A percentile compares a stretch with the other conserved stretches of the same genome.
These are phyloP conservation scores for Tarenaya hassleriana DNA, from an alignment of 345 rosid genomes.

Conservation along the genomic window DNA sequence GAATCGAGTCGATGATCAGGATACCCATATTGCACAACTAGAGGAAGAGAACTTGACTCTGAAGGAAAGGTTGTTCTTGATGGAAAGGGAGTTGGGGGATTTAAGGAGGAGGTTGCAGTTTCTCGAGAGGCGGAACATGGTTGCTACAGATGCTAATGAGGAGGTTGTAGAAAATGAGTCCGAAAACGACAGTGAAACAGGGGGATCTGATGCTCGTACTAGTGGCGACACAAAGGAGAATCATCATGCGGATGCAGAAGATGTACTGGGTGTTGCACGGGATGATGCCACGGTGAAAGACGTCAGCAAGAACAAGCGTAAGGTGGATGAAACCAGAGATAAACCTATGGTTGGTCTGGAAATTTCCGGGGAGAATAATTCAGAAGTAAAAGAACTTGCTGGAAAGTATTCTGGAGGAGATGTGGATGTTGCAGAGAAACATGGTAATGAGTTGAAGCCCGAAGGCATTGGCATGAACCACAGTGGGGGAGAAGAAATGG, in stretches of 20 bases:
- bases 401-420: not conserved
- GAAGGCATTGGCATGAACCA: conserved; percentile 15
- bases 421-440: conserved; percentile 16
- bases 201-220: conserved; percentile 48
- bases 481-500: conserved; percentile 22
- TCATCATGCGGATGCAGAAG: conserved; percentile 28
- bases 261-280: conserved; percentile 31
- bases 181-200: conserved; percentile 60
- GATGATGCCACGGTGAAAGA: conserved; percentile 23
- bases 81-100: conserved; percentile 88
- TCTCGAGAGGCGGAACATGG: conserved; percentile 60
- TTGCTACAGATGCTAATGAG: conserved; percentile 52
- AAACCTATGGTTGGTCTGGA: not conserved
- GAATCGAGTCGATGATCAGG: conserved; percentile 94
- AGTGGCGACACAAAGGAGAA: conserved; percentile 28
- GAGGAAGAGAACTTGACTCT: conserved; percentile 93
- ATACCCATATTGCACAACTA: conserved; percentile 76
- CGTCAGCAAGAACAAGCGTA: not conserved
- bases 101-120: conserved; percentile 80
- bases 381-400: conserved; percentile 1
- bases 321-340: conserved; percentile 14
- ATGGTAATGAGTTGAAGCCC: conserved; percentile 7
- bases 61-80: conserved; percentile 82
- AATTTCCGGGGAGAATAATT: conserved; percentile 7
- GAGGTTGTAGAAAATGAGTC: conserved; percentile 59